Conservation (phyloP, 305 asterid species). For the Rubia balearica region DNA sequence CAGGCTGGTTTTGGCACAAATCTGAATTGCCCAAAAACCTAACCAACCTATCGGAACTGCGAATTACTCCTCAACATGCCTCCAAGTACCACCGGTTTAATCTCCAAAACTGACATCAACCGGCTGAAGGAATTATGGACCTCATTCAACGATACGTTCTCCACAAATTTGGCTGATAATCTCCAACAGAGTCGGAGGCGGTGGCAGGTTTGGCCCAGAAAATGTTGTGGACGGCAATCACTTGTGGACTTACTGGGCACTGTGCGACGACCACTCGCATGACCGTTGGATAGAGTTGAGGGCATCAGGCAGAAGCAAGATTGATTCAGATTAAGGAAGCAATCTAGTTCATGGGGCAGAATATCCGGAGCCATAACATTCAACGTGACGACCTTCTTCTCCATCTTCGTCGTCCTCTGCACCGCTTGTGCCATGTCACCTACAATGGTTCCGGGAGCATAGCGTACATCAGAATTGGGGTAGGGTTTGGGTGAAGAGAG, state of each 20-base stretch:
- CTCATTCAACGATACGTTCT: conserved; percentile 54
- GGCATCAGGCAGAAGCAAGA: conserved; percentile 18
- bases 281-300: conserved; percentile 57
- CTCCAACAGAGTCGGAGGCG: conserved; percentile 68
- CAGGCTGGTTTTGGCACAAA: conserved; percentile 92
- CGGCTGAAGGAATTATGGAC: conserved; percentile 48
- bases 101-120: conserved; percentile 50
- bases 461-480: no score
- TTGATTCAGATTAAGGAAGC: conserved; percentile 85
- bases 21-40: conserved; percentile 57
- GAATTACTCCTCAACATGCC: conserved; percentile 78
- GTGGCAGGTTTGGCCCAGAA: conserved; percentile 46
- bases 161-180: conserved; percentile 43
- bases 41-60: conserved; percentile 56
- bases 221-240: conserved; percentile 60
- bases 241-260: conserved; percentile 87
- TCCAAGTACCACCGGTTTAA: conserved; percentile 66
- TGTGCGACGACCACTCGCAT: conserved; percentile 31
- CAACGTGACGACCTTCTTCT: no score
- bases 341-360: conserved; percentile 74
- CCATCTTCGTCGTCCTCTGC: no score
- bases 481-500: no score
- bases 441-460: no score
- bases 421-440: no score
- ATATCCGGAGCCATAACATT: conserved; percentile 49